Evolutionary conservation across 768 basidiomycete genomes (phyloP).

Genomic region (Mycena olivaceomarginata): DNA sequence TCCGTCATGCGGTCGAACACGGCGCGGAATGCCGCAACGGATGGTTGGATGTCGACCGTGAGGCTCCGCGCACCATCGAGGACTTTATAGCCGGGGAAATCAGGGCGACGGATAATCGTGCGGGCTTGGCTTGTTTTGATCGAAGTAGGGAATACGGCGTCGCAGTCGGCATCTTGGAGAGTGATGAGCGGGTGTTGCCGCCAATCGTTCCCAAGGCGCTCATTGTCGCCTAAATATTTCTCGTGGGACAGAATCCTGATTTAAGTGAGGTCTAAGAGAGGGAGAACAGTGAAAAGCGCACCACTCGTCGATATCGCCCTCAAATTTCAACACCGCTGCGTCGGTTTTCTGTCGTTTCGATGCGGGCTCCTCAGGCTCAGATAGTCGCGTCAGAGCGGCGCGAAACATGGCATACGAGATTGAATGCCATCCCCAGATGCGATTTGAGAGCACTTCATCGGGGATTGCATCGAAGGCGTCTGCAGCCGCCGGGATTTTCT

Average conservation of each 20-base stretch:
- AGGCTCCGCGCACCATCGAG: not conserved
- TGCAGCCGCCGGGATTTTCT: not conserved
- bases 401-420: not conserved
- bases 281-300: not conserved
- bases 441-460: not conserved
- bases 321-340: not conserved
- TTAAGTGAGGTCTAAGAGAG: not conserved
- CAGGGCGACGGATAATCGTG: not conserved
- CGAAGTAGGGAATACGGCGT: conserved; percentile 15
- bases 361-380: not conserved
- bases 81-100: conserved; percentile 5
- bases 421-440: conserved; percentile 17
- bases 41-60: conserved; percentile 13
- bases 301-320: conserved; percentile 18
- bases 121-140: not conserved
- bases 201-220: conserved; percentile 18
- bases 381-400: not conserved
- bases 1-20: conserved; percentile 21
- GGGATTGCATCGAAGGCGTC: not conserved
- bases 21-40: not conserved
- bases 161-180: not conserved
- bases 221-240: conserved; percentile 14
- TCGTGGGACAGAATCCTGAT: conserved; percentile 16
- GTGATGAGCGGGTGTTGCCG: conserved; percentile 10
- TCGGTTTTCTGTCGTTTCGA: conserved; percentile 4